These are phyloP conservation scores for Clitopilus passeckerianus DNA, from an alignment of 768 basidiomycete genomes.

Conservation along the genomic window DNA sequence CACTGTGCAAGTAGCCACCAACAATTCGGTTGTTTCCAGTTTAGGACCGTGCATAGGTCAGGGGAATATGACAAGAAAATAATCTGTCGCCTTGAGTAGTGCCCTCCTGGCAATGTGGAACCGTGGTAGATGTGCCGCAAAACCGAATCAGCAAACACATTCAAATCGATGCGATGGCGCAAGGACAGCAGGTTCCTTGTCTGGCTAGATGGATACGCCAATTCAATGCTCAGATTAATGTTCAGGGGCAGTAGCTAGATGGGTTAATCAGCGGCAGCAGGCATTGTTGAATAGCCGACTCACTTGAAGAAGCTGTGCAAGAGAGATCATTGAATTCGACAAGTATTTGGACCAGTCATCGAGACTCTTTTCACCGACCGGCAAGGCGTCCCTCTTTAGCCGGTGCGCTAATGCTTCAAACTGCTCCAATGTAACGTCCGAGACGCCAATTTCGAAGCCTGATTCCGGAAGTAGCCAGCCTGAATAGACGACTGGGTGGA, in stretches of 20 bases:
- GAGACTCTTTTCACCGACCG: slow-evolving; percentile 32
- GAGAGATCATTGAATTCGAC: slow-evolving; percentile 58
- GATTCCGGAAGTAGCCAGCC: slow-evolving; percentile 73
- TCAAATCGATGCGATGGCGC: slow-evolving; percentile 61
- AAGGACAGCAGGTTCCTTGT: slow-evolving; percentile 38
- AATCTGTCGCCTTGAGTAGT: slow-evolving; percentile 64
- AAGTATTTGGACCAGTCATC: slow-evolving; percentile 45
- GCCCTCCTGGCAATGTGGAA: slow-evolving; percentile 44
- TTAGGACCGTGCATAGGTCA: slow-evolving; percentile 83
- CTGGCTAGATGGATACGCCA: slow-evolving; percentile 65
- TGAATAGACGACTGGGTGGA: slow-evolving; percentile 81
- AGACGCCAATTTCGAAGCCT: slow-evolving; percentile 72
- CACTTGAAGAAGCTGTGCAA: slow-evolving; percentile 76
- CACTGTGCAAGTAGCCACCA: slow-evolving; percentile 18
- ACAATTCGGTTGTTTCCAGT: slow-evolving; percentile 99
- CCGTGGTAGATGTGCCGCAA: slow-evolving; percentile 78
- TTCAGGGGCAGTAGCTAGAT: slow-evolving; percentile 51
- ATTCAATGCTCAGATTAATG: slow-evolving; percentile 77
- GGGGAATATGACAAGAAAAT: slow-evolving; percentile 93
- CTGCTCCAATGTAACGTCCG: slow-evolving; percentile 80
- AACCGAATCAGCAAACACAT: slow-evolving; percentile 80
- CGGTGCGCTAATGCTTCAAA: slow-evolving; percentile 63
- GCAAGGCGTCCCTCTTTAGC: slow-evolving; percentile 7
- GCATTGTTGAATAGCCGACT: slow-evolving; percentile 14
- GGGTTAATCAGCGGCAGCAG: slow-evolving; percentile 5